Conservation (phyloP, 805 yeast genomes). For the Monosporozyma aerobia region DNA sequence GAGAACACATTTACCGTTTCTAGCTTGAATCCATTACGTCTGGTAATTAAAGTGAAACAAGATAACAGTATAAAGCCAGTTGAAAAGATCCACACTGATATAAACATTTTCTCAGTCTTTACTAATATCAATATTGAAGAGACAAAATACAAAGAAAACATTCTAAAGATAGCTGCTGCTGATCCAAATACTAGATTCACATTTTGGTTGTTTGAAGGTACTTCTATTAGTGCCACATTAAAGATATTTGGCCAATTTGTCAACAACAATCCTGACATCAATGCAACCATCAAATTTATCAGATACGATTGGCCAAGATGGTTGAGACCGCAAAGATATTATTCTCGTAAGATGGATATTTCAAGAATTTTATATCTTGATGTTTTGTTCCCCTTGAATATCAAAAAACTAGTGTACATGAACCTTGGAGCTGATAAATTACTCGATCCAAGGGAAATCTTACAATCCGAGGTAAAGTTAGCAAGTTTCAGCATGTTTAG, state of each 20-base stretch:
- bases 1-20: slow-evolving; percentile 9
- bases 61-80: not conserved
- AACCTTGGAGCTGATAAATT: slow-evolving; percentile 53
- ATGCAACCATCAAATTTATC: slow-evolving; percentile 43
- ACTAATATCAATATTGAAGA: not conserved
- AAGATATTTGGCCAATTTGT: slow-evolving; percentile 44
- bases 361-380: slow-evolving; percentile 81
- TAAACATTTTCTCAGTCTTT: slow-evolving; percentile 19
- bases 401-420: slow-evolving; percentile 71
- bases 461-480: slow-evolving; percentile 9
- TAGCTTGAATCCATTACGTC: slow-evolving; percentile 12
- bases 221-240: slow-evolving; percentile 33
- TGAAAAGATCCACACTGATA: not conserved
- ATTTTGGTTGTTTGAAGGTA: slow-evolving; percentile 82
- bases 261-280: slow-evolving; percentile 3
- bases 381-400: slow-evolving; percentile 70
- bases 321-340: slow-evolving; percentile 70
- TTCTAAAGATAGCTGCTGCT: not conserved
- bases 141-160: not conserved
- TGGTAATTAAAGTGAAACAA: slow-evolving; percentile 14
- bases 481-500: slow-evolving; percentile 62
- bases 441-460: slow-evolving; percentile 64
- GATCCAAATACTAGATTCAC: slow-evolving; percentile 34
- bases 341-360: slow-evolving; percentile 78
- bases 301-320: slow-evolving; percentile 90